Evolutionary conservation across 306 rosid genomes (phyloP).

Genomic region (Medicago lupulina): DNA sequence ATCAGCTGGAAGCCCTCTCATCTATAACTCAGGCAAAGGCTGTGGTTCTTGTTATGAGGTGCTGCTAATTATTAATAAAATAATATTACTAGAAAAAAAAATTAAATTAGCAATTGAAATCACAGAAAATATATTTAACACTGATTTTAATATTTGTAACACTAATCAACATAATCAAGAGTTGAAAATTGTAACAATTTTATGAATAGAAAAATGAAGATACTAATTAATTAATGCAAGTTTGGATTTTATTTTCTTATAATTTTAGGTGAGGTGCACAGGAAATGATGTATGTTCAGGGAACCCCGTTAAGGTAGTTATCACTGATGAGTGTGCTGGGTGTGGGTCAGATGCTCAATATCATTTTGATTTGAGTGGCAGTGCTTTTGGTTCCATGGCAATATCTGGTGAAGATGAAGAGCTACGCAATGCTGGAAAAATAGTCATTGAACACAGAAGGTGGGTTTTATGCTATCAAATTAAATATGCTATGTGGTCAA

Average conservation of each 20-base stretch:
- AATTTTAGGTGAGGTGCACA: conserved; percentile 71
- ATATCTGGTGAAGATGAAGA: conserved; percentile 48
- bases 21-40: conserved; percentile 66
- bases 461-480: neutral
- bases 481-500: no score
- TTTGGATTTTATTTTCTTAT: neutral
- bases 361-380: conserved; percentile 88
- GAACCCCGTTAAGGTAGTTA: conserved; percentile 56
- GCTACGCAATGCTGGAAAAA: conserved; percentile 61
- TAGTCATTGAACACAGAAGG: conserved; percentile 71
- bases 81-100: no score
- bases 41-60: conserved; percentile 77
- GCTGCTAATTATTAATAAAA: no score
- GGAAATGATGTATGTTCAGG: conserved; percentile 64
- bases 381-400: conserved; percentile 91
- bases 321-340: conserved; percentile 78
- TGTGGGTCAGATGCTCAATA: conserved; percentile 55
- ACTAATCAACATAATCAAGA: no score
- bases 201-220: no score
- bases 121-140: no score
- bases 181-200: no score
- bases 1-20: conserved; percentile 70
- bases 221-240: neutral
- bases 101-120: no score
- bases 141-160: no score